Evolutionary conservation across 495 filamentous ascomycete species (phyloP).

Genomic region (Xylaria venustula): DNA sequence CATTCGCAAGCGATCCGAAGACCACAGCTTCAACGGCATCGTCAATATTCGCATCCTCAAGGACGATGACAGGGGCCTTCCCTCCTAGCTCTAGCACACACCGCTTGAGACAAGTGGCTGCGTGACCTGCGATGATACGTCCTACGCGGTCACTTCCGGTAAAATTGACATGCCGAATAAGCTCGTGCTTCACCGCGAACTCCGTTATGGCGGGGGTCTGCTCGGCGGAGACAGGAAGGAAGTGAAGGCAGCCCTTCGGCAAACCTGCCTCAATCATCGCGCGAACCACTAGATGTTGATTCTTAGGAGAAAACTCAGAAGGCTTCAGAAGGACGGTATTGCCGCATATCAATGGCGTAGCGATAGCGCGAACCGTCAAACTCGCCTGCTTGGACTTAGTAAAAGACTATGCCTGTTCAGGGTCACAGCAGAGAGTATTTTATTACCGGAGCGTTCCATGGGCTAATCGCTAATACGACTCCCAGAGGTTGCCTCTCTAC

Average conservation of each 20-base stretch:
- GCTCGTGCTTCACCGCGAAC: slow-evolving; percentile 46
- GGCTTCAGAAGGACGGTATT: slow-evolving; percentile 78
- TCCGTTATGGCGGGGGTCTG: slow-evolving; percentile 47
- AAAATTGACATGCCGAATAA: slow-evolving; percentile 48
- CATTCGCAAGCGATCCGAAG: slow-evolving; percentile 30
- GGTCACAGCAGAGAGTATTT: neutral
- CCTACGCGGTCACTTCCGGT: slow-evolving; percentile 36
- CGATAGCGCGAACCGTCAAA: slow-evolving; percentile 59
- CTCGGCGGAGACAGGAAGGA: slow-evolving; percentile 41
- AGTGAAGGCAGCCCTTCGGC: slow-evolving; percentile 48
- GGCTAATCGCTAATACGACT: slow-evolving; percentile 36
- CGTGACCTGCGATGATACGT: slow-evolving; percentile 40
- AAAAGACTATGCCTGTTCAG: slow-evolving; percentile 40
- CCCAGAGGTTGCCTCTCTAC: slow-evolving; percentile 30
- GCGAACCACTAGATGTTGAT: slow-evolving; percentile 64
- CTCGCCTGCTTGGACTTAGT: slow-evolving; percentile 56
- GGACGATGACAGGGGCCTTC: slow-evolving; percentile 33
- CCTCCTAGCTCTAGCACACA: slow-evolving; percentile 45
- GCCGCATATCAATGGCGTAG: slow-evolving; percentile 69
- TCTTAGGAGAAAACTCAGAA: slow-evolving; percentile 68
- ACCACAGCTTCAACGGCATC: slow-evolving; percentile 33
- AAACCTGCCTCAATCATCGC: slow-evolving; percentile 66
- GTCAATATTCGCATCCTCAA: slow-evolving; percentile 34
- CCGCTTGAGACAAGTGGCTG: slow-evolving; percentile 57
- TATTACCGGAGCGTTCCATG: slow-evolving; percentile 36